Percentiles rank a stretch among this genome's conserved stretches.
Conservation (phyloP, 2,329 filamentous ascomycete species). For the Talaromyces sp. region DNA sequence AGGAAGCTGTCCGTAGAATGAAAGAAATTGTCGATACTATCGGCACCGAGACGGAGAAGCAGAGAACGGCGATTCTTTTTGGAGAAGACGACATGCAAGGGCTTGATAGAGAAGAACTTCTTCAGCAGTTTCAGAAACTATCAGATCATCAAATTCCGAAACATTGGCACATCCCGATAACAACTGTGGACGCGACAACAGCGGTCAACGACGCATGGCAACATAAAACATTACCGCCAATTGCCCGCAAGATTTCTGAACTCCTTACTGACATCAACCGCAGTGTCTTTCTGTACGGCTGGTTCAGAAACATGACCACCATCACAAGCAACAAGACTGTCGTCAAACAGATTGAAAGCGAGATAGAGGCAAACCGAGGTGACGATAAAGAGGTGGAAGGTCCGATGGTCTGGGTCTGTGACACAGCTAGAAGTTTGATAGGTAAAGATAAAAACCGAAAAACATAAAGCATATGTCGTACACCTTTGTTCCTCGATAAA, state of each 20-base stretch:
- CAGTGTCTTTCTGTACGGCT: constrained; percentile 68
- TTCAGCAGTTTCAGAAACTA: constrained; percentile 37
- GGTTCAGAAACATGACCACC: constrained; percentile 59
- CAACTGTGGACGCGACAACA: constrained; percentile 47
- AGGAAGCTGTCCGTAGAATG: constrained; percentile 61
- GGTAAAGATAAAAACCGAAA: constrained; percentile 56
- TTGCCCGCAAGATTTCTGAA: constrained; percentile 38
- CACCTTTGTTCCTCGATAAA: neutral
- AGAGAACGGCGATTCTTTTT: constrained; percentile 55
- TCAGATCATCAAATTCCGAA: constrained; percentile 52
- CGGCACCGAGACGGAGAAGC: constrained; percentile 56
- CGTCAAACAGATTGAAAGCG: constrained; percentile 58
- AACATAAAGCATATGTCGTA: constrained; percentile 14
- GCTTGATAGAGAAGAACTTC: constrained; percentile 25
- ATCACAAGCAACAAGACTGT: constrained; percentile 66
- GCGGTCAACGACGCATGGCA: constrained; percentile 25
- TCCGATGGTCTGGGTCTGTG: constrained; percentile 60
- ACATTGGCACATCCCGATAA: constrained; percentile 58
- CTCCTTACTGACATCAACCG: constrained; percentile 58
- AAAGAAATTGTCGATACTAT: constrained; percentile 61
- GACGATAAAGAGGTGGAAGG: constrained; percentile 48
- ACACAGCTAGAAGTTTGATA: constrained; percentile 60
- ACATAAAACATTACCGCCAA: constrained; percentile 40
- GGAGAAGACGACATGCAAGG: constrained; percentile 37
- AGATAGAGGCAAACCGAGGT: constrained; percentile 49